Conservation (phyloP, 1,139 yeast species). For the Suhomyces yuchorum region DNA sequence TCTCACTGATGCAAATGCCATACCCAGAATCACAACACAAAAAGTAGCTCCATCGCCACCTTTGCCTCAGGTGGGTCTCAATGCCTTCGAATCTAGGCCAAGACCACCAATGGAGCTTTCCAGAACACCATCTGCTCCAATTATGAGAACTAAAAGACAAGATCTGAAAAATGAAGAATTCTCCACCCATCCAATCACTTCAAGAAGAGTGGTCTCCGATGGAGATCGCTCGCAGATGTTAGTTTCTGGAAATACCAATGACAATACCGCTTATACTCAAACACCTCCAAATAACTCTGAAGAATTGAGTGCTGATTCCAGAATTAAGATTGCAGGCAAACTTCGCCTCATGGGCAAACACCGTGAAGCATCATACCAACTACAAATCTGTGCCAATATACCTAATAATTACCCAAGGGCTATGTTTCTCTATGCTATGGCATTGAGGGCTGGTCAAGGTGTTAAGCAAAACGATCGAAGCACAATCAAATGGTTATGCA, state of each 20-base stretch:
- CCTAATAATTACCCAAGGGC: slow-evolving; percentile 63
- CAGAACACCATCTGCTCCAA: slow-evolving; percentile 23
- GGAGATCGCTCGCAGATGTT: slow-evolving; percentile 10
- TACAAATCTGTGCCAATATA: slow-evolving; percentile 60
- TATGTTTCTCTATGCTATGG: slow-evolving; percentile 70
- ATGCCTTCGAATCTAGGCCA: background rate
- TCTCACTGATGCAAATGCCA: slow-evolving; percentile 1
- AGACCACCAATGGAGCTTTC: slow-evolving; percentile 8
- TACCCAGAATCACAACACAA: background rate
- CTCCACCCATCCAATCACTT: slow-evolving; percentile 1
- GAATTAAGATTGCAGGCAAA: slow-evolving; percentile 55
- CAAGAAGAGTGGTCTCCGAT: slow-evolving; percentile 12
- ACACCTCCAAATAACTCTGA: background rate
- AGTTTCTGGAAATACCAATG: background rate
- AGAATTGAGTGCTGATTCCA: slow-evolving; percentile 41
- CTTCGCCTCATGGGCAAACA: slow-evolving; percentile 60
- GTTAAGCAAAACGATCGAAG: slow-evolving; percentile 58
- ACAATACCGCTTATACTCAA: background rate
- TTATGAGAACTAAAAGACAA: slow-evolving; percentile 5
- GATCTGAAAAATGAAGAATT: slow-evolving; percentile 5
- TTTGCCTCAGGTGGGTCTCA: background rate
- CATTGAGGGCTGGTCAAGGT: slow-evolving; percentile 73
- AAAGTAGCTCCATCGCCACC: background rate
- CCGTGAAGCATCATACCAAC: slow-evolving; percentile 69
- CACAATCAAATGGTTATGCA: slow-evolving; percentile 64